Percentiles rank a stretch among this genome's conserved stretches.
These are phyloP conservation scores for Baorangia bicolor DNA, from an alignment of 768 basidiomycete species.

Conservation along the genomic window DNA sequence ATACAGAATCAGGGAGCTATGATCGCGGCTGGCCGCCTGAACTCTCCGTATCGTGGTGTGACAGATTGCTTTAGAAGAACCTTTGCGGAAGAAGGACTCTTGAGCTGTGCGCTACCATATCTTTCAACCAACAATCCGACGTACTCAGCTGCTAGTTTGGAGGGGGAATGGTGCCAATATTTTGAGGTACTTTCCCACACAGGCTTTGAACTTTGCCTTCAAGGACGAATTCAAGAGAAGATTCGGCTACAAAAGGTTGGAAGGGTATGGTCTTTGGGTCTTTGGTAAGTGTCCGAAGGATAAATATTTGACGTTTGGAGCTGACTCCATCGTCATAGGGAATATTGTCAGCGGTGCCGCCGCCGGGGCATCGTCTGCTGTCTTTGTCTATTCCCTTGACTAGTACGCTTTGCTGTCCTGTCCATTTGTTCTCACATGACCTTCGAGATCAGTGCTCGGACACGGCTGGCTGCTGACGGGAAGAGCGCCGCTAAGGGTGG, in stretches of 20 bases:
- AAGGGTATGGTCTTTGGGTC: slow-evolving; percentile 39
- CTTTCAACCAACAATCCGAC: neutral
- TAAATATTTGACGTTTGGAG: neutral
- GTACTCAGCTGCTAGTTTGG: slow-evolving; percentile 35
- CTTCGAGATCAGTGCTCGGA: slow-evolving; percentile 34
- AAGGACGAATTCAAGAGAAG: slow-evolving; percentile 42
- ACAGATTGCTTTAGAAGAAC: slow-evolving; percentile 36
- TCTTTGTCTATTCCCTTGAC: slow-evolving; percentile 48
- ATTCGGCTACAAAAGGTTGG: slow-evolving; percentile 37
- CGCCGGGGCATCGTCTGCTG: slow-evolving; percentile 41
- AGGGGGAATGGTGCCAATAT: slow-evolving; percentile 45
- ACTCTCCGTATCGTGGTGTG: slow-evolving; percentile 37
- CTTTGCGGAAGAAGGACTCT: slow-evolving; percentile 37
- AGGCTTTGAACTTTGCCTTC: slow-evolving; percentile 49
- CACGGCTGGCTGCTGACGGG: slow-evolving; percentile 41
- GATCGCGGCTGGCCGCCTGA: slow-evolving; percentile 36
- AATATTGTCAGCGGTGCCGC: slow-evolving; percentile 44
- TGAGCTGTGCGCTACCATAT: slow-evolving; percentile 31
- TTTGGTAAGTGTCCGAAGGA: slow-evolving; percentile 20
- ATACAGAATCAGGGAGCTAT: slow-evolving; percentile 42
- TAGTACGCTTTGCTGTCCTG: slow-evolving; percentile 28
- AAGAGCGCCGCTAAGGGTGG: slow-evolving; percentile 39
- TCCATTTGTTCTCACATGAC: neutral
- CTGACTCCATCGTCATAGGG: slow-evolving; percentile 21
- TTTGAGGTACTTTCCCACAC: slow-evolving; percentile 46